Conservation (phyloP, 202 grass and related monocot species). For the Saccharum hybrid region DNA sequence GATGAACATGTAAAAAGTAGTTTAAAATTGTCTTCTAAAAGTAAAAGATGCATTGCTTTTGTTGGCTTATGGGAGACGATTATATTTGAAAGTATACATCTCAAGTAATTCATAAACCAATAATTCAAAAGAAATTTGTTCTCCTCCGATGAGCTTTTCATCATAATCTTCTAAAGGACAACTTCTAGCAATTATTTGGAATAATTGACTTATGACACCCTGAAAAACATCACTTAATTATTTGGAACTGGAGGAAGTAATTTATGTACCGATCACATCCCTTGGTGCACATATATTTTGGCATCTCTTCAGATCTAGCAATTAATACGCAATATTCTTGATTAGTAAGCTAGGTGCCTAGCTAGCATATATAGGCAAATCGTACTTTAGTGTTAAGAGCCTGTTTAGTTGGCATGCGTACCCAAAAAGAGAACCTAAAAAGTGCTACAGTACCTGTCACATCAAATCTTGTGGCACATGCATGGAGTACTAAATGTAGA, state of each 20-base stretch:
- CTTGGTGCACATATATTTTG: conserved; percentile 12
- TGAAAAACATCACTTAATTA: background rate
- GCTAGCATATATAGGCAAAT: conserved; percentile 4
- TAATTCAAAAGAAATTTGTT: background rate
- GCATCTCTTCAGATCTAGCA: background rate
- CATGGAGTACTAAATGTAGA: too few species aligned
- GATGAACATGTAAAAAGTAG: too few species aligned
- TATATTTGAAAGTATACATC: background rate
- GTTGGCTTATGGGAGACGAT: background rate
- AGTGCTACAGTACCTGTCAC: too few species aligned
- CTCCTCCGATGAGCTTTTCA: background rate
- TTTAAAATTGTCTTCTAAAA: background rate
- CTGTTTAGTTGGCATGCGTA: too few species aligned
- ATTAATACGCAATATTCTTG: conserved; percentile 17
- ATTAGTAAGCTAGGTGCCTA: conserved; percentile 16
- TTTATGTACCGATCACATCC: background rate
- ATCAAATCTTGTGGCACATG: too few species aligned
- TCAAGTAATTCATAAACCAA: background rate
- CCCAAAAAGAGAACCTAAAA: too few species aligned
- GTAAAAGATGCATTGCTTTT: background rate
- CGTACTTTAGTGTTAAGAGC: conserved; percentile 30
- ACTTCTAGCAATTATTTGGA: background rate
- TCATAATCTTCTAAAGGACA: background rate
- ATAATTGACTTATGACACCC: background rate
- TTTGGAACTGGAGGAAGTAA: background rate